Percentiles rank a stretch among this genome's conserved stretches.
Conservation (phyloP, 108 stramenopile genomes). For the Aureococcus anophagefferens region DNA sequence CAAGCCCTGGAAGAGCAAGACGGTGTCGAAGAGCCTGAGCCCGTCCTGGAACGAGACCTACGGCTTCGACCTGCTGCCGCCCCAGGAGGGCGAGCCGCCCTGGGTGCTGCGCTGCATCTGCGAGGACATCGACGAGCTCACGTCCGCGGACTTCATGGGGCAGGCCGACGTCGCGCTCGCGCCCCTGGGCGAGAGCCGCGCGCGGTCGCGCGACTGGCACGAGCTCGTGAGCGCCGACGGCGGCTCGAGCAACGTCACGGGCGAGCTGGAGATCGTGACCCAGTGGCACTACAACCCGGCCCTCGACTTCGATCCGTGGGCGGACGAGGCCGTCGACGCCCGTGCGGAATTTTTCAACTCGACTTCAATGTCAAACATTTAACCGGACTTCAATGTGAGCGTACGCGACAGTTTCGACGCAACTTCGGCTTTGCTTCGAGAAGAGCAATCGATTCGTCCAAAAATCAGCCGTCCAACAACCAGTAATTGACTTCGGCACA, state of each 20-base stretch:
- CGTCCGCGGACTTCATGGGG: constrained; percentile 9
- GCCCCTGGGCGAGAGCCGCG: neutral
- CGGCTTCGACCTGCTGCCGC: neutral
- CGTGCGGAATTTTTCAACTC: neutral
- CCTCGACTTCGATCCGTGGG: neutral
- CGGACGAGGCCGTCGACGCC: neutral
- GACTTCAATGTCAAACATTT: no score
- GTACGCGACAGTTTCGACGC: no score
- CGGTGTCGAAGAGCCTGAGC: neutral
- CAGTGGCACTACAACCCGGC: constrained; percentile 11
- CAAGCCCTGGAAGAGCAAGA: neutral
- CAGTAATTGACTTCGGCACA: no score
- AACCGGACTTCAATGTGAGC: no score
- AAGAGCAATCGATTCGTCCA: no score
- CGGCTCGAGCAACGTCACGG: neutral
- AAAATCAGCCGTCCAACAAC: no score
- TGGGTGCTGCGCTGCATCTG: constrained; percentile 1
- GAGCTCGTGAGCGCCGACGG: neutral
- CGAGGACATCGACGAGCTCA: constrained; percentile 7
- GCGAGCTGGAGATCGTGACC: neutral
- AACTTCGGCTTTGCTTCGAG: no score
- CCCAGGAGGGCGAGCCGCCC: neutral
- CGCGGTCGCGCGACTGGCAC: constrained; percentile 2
- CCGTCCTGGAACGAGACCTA: constrained; percentile 7
- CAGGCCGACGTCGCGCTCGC: constrained; percentile 2